Evolutionary conservation across 805 yeast genomes (phyloP).

Genomic region (Wickerhamomyces chambardii): DNA sequence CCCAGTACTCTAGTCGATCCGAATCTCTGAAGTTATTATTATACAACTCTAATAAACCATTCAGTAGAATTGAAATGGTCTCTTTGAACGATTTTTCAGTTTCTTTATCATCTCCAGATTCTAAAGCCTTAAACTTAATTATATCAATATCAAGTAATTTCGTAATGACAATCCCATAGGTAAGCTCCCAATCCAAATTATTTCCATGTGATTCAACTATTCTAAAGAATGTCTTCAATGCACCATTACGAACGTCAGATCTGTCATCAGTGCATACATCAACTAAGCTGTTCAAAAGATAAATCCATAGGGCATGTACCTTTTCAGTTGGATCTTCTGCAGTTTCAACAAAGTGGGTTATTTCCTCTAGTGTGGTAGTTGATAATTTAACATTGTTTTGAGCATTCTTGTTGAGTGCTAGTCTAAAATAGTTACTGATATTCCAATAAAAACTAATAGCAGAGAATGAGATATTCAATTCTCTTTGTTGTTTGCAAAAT

Average conservation of each 20-base stretch:
- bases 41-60: slow-evolving; percentile 60
- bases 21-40: slow-evolving; percentile 38
- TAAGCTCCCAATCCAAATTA: slow-evolving; percentile 57
- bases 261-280: slow-evolving; percentile 56
- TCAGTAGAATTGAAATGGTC: slow-evolving; percentile 49
- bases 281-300: slow-evolving; percentile 53
- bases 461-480: slow-evolving; percentile 83
- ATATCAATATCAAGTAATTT: slow-evolving; percentile 28
- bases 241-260: slow-evolving; percentile 81
- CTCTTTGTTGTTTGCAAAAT: slow-evolving; percentile 63
- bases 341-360: slow-evolving; percentile 16
- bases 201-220: slow-evolving; percentile 66
- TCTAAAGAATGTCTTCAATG: slow-evolving; percentile 81
- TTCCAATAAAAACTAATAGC: slow-evolving; percentile 91
- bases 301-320: slow-evolving; percentile 47
- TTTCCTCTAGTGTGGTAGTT: slow-evolving; percentile 10
- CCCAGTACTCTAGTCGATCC: slow-evolving; percentile 38
- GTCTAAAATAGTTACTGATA: slow-evolving; percentile 67
- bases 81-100: slow-evolving; percentile 42
- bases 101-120: slow-evolving; percentile 15
- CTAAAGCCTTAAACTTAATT: slow-evolving; percentile 5
- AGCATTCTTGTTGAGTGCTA: slow-evolving; percentile 2
- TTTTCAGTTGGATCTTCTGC: slow-evolving; percentile 14
- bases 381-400: slow-evolving; percentile 2
- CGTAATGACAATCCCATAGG: slow-evolving; percentile 54